Evolutionary conservation across 768 basidiomycete species (phyloP), one percentile per base, ranked within the genome.

Genomic region (Pisolithus microcarpus): DNA sequence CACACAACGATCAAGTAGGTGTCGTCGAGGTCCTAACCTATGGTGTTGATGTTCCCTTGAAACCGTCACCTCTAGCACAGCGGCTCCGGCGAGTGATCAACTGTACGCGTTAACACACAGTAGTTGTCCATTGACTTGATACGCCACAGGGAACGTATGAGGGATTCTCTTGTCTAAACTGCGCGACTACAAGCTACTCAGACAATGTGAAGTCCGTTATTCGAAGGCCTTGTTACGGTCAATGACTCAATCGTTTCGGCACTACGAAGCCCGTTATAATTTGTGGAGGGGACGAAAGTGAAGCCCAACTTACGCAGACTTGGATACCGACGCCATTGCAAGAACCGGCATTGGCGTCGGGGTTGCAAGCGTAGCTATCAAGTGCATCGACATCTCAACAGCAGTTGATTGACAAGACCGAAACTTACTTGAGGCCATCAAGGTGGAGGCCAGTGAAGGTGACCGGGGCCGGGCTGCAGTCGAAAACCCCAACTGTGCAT

Each of bases 381-480:
- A 16, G 16, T 38, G 36, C 18, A 37, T 38, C 4, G 23, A 21
- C 24, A 43, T 31, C 2, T 15, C 10, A 15, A 24, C 10, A 21
- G 3, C 30, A 28, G 11, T 6, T 23, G 4, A 38, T 7, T 19
- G 13, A 5, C 1, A 21, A 39, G 15, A 48, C 5, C n/a, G 18
- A 7, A 5, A 26, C 26, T 26, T 26, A 38, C 47, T 24, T 48
- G 36, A 48, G 21, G 9, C 47, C 47, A n/a, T 48, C 26, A 5
- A 48, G 38, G 47, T 39, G 34, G 2, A 61, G 57, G 5, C 59
- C 57, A 18, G 59, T 5, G 62, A 26, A 26, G 26, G 26, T 58
- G 44, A 70, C 53, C 4, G 67, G 68, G 26, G 65, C 47, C 11
- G 66, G 56, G 24, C 57, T 60, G 53, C 65, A 68, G 2, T 61